Evolutionary conservation across 1,284 basidiomycete genomes (phyloP), one percentile per base, ranked within the genome.

Genomic region (Rhodotorula sp.): DNA sequence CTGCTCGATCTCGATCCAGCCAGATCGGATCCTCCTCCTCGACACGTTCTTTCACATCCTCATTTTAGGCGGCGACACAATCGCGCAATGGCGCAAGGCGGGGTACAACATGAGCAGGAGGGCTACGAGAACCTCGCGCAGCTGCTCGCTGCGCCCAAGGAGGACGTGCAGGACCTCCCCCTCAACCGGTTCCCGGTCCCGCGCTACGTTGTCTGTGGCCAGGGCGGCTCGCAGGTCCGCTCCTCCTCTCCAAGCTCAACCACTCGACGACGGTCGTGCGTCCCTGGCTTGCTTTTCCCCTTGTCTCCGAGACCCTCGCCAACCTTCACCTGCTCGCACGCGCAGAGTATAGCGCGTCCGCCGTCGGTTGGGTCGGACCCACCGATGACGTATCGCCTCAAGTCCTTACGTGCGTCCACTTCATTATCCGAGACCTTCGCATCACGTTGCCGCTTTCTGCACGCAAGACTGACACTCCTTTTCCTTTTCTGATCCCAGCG

Each of bases 11-110:
- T 98, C 95, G 61, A 98, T 99, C 84, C 94, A 96, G 81, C 91
- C 92, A 59, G 96, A 99, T 80, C 93, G 95, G 76, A 91, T 99
- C 78, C 88, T 99, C 50, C 87, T 99, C n/a, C 89, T 99, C 74
- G 97, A 99, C 81, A 99, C 97, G 7, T 99, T 97, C 88, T 99
- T 99, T 92, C 97, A 99, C 82, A 97, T 99, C 78, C 90, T 99
- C 79, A 99, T 99, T 83, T 99, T 97, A 91, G 95, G 99, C 81
- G 97, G 97, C 41, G 94, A 96, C 83, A 94, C 94, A 27, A 88
- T 99, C 66, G 94, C 96, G 0, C 91, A 95, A 82, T 99, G 97
- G 97, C 88, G 96, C 69, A 98, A 99, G 83, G 93, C 94, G n/a
- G 94, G 95, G 13, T 99, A 99, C 81, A n/a, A n/a, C 97, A 99